Evolutionary conservation across 306 rosid species (phyloP), one percentile per base, ranked within the genome.

Genomic region (Trifolium subterraneum): DNA sequence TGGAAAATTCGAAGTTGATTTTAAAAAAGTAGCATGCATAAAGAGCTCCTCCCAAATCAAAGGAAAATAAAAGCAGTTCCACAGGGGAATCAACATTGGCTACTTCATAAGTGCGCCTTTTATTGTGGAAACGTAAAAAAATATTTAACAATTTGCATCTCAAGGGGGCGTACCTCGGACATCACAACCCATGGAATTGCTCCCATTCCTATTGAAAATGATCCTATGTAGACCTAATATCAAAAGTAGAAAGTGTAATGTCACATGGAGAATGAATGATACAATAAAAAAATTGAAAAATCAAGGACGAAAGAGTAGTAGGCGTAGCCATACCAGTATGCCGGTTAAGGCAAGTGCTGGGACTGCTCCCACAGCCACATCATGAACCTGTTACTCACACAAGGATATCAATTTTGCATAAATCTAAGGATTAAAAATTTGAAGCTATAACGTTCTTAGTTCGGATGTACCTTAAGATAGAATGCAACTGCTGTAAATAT

Each of bases 151-250:
- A n/a, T n/a, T n/a, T n/a, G n/a, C n/a, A n/a, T n/a, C n/a, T n/a
- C n/a, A n/a, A 15, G 11, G 31, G 8, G 13, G 19, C 10, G 60
- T 86, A 92, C 97, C 96, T 94, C 97, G 1, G 97, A 91, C 98
- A 94, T 94, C 47, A 94, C 87, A 71, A 94, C 87, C 98, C 97
- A 91, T 72, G 98, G 98, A 86, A 94, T 86, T 47, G 97, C 89
- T 76, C 96, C 98, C 97, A 91, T 91, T 82, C 98, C 98, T 13
- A 78, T 50, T 62, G 97, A 91, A 83, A 91, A 91, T 15, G 94
- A 72, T 82, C 81, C 94, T 72, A 91, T 84, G 60, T 88, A 90
- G 63, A 91, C 64, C 98, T 94, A 72, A 77, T 38, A 79, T 71
- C 80, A 80, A 22, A 67, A 78, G 45, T 48, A 55, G 25, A 15